Base-by-base conservation (phyloP, 805 yeast species). In the Cyberlindnera euphorbiiphila region DNA sequence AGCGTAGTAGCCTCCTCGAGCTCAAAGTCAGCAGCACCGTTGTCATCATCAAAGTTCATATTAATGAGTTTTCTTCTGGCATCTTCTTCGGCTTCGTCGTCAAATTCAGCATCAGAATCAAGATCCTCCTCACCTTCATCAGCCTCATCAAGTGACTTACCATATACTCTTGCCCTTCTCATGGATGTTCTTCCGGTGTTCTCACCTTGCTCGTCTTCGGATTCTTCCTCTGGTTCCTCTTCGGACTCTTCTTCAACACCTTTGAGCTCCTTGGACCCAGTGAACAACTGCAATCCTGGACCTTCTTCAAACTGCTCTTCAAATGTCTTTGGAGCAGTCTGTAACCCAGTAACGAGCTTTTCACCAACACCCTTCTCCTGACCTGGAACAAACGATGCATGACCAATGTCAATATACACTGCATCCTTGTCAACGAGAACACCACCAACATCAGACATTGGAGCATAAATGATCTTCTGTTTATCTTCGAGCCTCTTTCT, bases 391-490 rank as follows among this genome's bases (percentile, higher is more conserved):
- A 84, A 84, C 26, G 72, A 59, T 36, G 70, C 71, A 28, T 65
- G 66, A 24, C 71, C 70, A 29, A 66, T 64, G 46, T 68, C 97
- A 43, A 93, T 86, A 54, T 89, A 93, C 3, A 93, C 98, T 8
- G 98, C 96, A 66, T 93, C 99, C 57, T 84, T 89, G 65, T 93
- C 99, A 44, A 93, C 87, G 48, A 93, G 69, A 25, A 93, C 95
- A 60, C 99, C 99, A 40, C 97, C 97, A n/a, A 93, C 96, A 62
- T 93, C 98, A 32, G 97, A 85, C 99, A 93, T 93, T 34, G 99
- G 99, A 0, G 98, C 99, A 61, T 94, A 93, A 3, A 93, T 87
- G 49, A 87, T 77, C 60, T 89, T 93, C 58, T 87, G 95, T 51
- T 82, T 86, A 56, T 93, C 98, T 49, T 93, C 98, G 37, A 93